Evolutionary conservation across 306 rosid species (phyloP), one percentile per base, ranked within the genome.

Genomic region (Vigna unguiculata): DNA sequence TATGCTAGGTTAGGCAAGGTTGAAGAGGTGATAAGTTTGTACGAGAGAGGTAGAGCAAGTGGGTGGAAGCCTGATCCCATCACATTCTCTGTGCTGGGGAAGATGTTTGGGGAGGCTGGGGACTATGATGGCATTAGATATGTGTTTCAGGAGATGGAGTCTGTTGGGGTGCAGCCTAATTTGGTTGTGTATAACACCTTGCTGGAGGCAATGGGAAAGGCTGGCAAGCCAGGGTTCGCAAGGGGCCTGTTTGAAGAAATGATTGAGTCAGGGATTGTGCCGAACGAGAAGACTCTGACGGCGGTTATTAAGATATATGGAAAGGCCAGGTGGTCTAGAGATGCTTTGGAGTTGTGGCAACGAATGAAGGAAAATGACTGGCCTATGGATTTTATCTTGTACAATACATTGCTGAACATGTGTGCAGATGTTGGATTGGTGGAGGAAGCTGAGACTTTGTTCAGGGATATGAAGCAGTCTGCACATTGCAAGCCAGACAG

Each of bases 51-150:
- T 40, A 91, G 97, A 54, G 97, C 93, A n/a, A 89, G 78, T 46
- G 98, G 99, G 69, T 96, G 99, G 99, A 89, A 75, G 77, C 99
- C 99, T 21, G 98, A 91, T 45, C 87, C 88, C 0, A 74, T 88
- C 8, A 82, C 99, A 7, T 96, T 91, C 78, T 85, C 96, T 24
- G 96, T 96, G 38, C 61, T 96, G 84, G 99, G 87, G 49, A 96
- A 89, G 92, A 92, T 92, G 97, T 92, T 96, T 83, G 99, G 99
- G 19, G 97, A 91, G 80, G 96, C 97, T 36, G 98, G 97, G 70
- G 97, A 92, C 36, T 91, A 87, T 66, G 98, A 96, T 81, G 99
- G 98, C 8, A 92, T 92, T 51, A 86, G 90, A 69, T 96, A 87
- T 83, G 93, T 96, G 43, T 80, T 96, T 84, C 87, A 89, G 38